phyloP scores from a whole-genome alignment of 1,139 yeast genomes.

The Scheffersomyces titani region DNA sequence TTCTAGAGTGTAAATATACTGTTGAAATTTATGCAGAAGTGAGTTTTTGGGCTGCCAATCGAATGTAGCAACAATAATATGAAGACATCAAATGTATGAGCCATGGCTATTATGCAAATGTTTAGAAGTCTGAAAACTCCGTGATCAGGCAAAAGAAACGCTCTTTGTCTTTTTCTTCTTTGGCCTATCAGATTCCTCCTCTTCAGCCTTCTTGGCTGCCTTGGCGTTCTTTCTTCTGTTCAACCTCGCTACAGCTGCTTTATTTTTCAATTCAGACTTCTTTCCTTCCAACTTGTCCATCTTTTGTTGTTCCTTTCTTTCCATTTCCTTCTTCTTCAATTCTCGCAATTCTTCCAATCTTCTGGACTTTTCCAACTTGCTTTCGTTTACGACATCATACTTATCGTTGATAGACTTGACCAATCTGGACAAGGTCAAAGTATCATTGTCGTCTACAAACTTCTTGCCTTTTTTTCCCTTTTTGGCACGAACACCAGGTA shows the following conservation, averaged over 20 bases:
- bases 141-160: slow-evolving; percentile 44
- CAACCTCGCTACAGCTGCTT: slow-evolving; percentile 67
- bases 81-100: not conserved
- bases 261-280: slow-evolving; percentile 73
- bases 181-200: slow-evolving; percentile 22
- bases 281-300: slow-evolving; percentile 70
- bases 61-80: not conserved
- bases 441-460: slow-evolving; percentile 74
- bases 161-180: slow-evolving; percentile 32
- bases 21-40: not conserved
- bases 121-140: not conserved
- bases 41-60: not conserved
- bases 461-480: slow-evolving; percentile 93
- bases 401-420: slow-evolving; percentile 81
- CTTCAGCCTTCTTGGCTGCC: slow-evolving; percentile 40
- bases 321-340: slow-evolving; percentile 81
- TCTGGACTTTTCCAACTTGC: slow-evolving; percentile 85
- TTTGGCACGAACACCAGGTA: slow-evolving; percentile 78
- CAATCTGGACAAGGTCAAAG: slow-evolving; percentile 63
- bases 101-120: not conserved
- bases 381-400: slow-evolving; percentile 79
- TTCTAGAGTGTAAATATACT: not conserved
- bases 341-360: slow-evolving; percentile 90
- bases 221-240: slow-evolving; percentile 71
- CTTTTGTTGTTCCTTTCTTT: slow-evolving; percentile 75